Percentiles rank a stretch among this genome's conserved stretches.
phyloP scores from a whole-genome alignment of 163 green algal genomes.

The Coccomyxa subellipsoidea region DNA sequence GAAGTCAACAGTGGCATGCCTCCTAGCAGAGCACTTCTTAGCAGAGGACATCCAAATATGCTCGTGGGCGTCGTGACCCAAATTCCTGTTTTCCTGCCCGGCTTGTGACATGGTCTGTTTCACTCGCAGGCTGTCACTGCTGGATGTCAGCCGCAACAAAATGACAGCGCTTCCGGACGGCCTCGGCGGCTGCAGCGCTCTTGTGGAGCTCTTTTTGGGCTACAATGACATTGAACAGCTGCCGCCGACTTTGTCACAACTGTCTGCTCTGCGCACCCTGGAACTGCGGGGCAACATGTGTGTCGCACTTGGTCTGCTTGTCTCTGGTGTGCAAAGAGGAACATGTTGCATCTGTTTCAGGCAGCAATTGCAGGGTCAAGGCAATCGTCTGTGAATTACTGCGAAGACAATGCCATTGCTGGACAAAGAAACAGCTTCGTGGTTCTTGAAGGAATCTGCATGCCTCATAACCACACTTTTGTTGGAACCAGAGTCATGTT shows the following conservation, averaged over 20 bases:
- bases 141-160: slow-evolving; percentile 30
- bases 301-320: neutral
- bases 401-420: neutral
- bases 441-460: too few species aligned
- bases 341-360: too few species aligned
- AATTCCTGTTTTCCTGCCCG: too few species aligned
- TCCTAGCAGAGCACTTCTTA: too few species aligned
- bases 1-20: too few species aligned
- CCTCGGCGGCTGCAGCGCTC: slow-evolving; percentile 30
- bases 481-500: too few species aligned
- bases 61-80: too few species aligned
- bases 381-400: neutral
- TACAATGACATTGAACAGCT: slow-evolving; percentile 42
- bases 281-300: neutral
- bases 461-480: too few species aligned
- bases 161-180: slow-evolving; percentile 36
- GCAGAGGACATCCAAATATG: too few species aligned
- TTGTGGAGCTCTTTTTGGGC: slow-evolving; percentile 57
- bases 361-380: too few species aligned
- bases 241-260: neutral
- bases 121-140: neutral
- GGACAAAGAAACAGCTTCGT: neutral
- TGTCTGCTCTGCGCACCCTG: neutral
- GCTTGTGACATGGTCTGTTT: neutral
- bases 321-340: neutral